phyloP scores from a whole-genome alignment of 176 grass and related monocot species.

The Avena sativa region DNA sequence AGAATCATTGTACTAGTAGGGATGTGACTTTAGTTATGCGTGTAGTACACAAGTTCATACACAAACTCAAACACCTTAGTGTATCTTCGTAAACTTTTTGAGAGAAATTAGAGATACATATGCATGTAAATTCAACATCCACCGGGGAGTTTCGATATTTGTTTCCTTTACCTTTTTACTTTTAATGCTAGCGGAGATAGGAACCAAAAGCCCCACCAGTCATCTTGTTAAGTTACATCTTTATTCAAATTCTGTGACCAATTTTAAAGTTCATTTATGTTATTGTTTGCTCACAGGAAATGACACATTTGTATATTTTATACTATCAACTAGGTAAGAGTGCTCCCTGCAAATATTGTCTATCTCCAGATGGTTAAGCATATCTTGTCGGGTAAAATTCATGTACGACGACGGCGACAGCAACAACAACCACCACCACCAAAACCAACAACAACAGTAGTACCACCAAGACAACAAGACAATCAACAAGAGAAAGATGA shows the following conservation, averaged over 20 bases:
- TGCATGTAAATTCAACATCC: too few relatives aligned
- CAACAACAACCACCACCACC: background rate
- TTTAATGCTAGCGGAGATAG: too few relatives aligned
- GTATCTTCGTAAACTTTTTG: too few relatives aligned
- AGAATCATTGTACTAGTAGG: too few relatives aligned
- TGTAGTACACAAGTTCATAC: too few relatives aligned
- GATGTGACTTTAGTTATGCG: too few relatives aligned
- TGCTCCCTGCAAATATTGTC: background rate
- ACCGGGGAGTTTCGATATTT: too few relatives aligned
- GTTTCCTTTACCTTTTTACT: too few relatives aligned
- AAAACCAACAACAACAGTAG: background rate
- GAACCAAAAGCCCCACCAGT: background rate
- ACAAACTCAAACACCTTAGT: too few relatives aligned
- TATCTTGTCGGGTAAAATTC: background rate
- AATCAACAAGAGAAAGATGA: background rate
- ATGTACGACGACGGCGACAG: background rate
- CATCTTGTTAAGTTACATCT: background rate
- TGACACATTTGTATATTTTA: too few relatives aligned
- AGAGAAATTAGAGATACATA: too few relatives aligned
- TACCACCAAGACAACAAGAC: background rate
- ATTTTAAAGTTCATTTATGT: background rate
- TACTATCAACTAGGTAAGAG: background rate
- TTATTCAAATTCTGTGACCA: too few relatives aligned
- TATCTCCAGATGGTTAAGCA: background rate
- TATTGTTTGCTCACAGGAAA: background rate